Base-by-base conservation (phyloP, 2,329 filamentous ascomycete species). In the Rhinocladiella similis region DNA sequence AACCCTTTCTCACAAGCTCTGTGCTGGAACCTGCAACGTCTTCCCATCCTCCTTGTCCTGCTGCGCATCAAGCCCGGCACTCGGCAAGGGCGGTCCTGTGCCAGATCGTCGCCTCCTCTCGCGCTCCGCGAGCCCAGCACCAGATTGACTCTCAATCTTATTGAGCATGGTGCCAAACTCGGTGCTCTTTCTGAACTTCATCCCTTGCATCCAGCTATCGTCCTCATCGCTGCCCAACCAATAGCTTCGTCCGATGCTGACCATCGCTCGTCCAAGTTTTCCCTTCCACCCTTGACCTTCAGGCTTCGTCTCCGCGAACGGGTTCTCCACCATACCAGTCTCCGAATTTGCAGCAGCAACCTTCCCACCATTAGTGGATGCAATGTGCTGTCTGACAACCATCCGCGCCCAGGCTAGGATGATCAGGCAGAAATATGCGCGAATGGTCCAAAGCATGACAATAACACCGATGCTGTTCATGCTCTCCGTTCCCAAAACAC, bases 361-460 rank as follows among this genome's bases (percentile, higher is more conserved):
- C 56, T 76, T 72, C 13, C 70, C 72, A 7, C 71, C 42, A 29
- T 50, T 67, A 19, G 64, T 66, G 5, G 76, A 76, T 69, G 80
- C 75, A 48, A 88, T 80, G 69, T 90, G 84, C 64, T 86, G 85
- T 57, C 89, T 83, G 48, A 97, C 75, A 13, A 90, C 87, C 68
- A 87, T 83, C 61, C 90, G 84, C 3, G 92, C 90, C 71, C 89
- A 94, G 5, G 90, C 85, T 74, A 96, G 85, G 70, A 96, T 85
- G 52, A 97, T 82, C 36, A 96, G 77, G 64, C 89, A 84, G 66
- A 96, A 92, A 76, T 97, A 97, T 27, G 91, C 72, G 27, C 92
- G 83, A 39, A 96, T 78, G 12, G 87, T 77, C 74, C 88, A 95
- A 61, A 96, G 82, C 1, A 81, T 73, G 29, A 83, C 81, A 59